phyloP scores from a whole-genome alignment of 2,329 filamentous ascomycete genomes.

The Venturia pyrina region DNA sequence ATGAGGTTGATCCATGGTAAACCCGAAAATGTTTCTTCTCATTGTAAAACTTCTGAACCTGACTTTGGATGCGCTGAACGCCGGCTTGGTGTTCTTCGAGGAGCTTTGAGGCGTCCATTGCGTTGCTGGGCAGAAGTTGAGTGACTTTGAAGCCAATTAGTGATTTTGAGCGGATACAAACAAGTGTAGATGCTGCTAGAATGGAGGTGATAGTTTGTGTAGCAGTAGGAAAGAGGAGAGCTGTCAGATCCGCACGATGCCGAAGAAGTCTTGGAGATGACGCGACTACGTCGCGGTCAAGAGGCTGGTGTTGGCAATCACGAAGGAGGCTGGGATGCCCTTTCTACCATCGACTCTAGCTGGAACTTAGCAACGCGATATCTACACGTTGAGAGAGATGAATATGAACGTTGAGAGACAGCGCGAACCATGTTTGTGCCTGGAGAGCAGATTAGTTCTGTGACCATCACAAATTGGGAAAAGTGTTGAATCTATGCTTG shows the following conservation, averaged over 20 bases:
- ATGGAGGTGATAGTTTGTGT: not conserved
- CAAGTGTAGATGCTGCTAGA: not conserved
- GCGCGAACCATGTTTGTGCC: not conserved
- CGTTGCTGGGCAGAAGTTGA: not conserved
- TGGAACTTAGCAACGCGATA: not conserved
- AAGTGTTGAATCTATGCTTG: not conserved
- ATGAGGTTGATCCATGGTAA: constrained; percentile 68
- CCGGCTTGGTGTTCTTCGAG: constrained; percentile 2
- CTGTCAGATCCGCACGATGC: not conserved
- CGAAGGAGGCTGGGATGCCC: not conserved
- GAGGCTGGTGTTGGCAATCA: not conserved
- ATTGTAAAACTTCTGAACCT: constrained; percentile 3
- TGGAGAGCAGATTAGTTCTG: not conserved
- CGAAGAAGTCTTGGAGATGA: constrained; percentile 4
- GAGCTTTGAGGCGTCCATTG: not conserved
- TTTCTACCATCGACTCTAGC: not conserved
- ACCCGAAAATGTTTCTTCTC: constrained; percentile 47
- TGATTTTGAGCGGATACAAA: not conserved
- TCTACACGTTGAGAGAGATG: not conserved
- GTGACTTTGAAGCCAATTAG: not conserved
- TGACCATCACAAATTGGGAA: not conserved
- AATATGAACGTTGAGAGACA: not conserved
- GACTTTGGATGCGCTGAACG: not conserved
- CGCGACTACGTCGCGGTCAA: not conserved
- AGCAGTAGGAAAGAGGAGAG: not conserved